These are phyloP conservation scores for Mortierella polycephala DNA, from an alignment of 371 early-diverging fungal genomes.

Conservation along the genomic window DNA sequence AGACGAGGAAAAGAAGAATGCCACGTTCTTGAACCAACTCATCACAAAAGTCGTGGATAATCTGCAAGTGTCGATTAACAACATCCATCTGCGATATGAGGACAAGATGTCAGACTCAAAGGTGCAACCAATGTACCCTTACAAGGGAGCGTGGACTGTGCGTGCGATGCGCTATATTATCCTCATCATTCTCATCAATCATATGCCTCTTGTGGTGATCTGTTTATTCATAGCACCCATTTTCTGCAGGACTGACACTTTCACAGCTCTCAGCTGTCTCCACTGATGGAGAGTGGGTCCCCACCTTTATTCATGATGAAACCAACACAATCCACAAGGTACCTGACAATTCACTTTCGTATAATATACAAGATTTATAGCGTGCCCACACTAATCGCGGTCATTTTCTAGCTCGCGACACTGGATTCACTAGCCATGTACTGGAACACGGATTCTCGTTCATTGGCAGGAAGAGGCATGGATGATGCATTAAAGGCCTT, in stretches of 20 bases:
- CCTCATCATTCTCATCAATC: background rate
- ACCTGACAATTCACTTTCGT: constrained; percentile 4
- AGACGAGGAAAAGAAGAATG: constrained; percentile 75
- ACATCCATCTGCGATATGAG: constrained; percentile 96
- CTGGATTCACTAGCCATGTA: constrained; percentile 88
- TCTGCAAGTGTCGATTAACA: constrained; percentile 92
- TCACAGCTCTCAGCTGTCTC: constrained; percentile 92
- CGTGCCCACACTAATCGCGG: background rate
- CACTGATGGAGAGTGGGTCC: constrained; percentile 91
- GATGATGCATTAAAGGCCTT: constrained; percentile 68
- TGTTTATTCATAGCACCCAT: constrained; percentile 64
- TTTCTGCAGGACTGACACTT: constrained; percentile 93
- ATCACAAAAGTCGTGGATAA: constrained; percentile 96
- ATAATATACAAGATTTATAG: background rate
- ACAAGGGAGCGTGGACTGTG: background rate
- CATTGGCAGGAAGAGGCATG: constrained; percentile 64
- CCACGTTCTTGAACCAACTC: constrained; percentile 85
- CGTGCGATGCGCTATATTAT: background rate
- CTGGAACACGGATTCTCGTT: constrained; percentile 86
- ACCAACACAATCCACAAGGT: constrained; percentile 87
- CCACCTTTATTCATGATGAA: constrained; percentile 82
- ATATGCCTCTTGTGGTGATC: background rate
- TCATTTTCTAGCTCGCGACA: constrained; percentile 67
- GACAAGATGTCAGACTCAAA: constrained; percentile 82
- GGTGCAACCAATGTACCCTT: constrained; percentile 15